These are phyloP conservation scores for Solanum lycopersicoides DNA, from an alignment of 257 asterid genomes.

Conservation along the genomic window DNA sequence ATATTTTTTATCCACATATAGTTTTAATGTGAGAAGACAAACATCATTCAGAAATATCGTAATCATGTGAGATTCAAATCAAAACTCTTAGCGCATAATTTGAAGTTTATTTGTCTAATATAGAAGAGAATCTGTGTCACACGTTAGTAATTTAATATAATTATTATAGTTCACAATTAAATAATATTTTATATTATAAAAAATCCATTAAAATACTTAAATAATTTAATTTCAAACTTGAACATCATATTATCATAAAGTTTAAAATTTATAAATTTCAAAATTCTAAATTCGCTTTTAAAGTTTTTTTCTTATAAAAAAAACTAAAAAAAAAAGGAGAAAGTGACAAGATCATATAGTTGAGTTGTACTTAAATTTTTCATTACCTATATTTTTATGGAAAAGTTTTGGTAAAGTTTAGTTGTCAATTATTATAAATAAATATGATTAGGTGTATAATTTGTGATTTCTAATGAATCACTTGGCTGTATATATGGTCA, in stretches of 20 bases:
- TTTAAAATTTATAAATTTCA: neutral
- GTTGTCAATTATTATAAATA: neutral
- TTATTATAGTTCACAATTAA: neutral
- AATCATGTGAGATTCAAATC: no score
- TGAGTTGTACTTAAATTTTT: neutral
- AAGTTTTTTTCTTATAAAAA: no score
- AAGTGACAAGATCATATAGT: neutral
- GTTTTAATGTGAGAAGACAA: neutral
- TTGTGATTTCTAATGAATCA: neutral
- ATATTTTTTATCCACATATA: neutral
- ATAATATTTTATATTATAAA: neutral
- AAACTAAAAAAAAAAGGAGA: no score
- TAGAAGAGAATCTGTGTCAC: no score
- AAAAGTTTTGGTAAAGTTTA: neutral
- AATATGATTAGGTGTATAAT: neutral
- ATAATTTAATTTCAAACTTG: neutral
- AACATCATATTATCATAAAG: neutral
- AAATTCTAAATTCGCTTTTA: neutral
- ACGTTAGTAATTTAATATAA: no score
- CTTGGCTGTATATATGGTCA: neutral
- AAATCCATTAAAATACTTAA: neutral
- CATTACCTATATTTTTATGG: neutral
- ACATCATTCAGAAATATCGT: no score
- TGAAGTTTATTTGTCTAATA: neutral
- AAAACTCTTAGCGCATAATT: neutral